Base-by-base conservation (phyloP, 202 grass and related monocot genomes). In the Brachypodium distachyon region DNA sequence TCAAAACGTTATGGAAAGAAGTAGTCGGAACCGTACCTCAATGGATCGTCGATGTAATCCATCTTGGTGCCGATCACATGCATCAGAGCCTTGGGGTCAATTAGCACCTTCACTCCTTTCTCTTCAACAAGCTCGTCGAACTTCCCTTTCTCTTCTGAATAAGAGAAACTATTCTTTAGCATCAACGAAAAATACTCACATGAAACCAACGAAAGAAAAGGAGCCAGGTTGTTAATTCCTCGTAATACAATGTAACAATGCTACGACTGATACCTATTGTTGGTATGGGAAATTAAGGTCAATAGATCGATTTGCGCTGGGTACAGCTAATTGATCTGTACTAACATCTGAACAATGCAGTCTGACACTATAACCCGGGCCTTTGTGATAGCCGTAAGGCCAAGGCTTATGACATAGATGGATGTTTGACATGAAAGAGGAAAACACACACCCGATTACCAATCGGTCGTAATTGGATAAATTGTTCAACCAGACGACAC, bases 41-140 rank as follows among this genome's bases (percentile, higher is more conserved):
- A 73, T 56, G 94, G 59, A 83, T 94, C 91, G 1, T 94, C 84
- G 28, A 87, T 64, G 71, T 86, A 94, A 76, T 97, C 91, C 91
- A 97, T 97, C 82, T 94, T 94, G 52, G 91, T 97, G 56, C 94
- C 87, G 0, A 97, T 94, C 32, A 92, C 91, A 84, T 97, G 91
- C 89, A 97, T 92, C 33, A 94, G 83, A 62, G 91, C 94, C 61
- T 97, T 97, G 18, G 89, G 91, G 34, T 97, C 91, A 7, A 97
- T 87, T 67, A 97, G 79, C 33, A 97, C 88, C 76, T 93, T 90
- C 12, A 97, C 94, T 41, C 91, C 94, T 47, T 90, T 93, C 25
- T 93, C 94, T 70, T 93, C 88, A 2, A 97, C 88, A 72, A 93
- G 71, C 74, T 94, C 94, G 53, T 94, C 94, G 71, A 92, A 93